Evolutionary conservation across 768 basidiomycete species (phyloP), one percentile per base, ranked within the genome.

Genomic region (Tephrocybe sp.): DNA sequence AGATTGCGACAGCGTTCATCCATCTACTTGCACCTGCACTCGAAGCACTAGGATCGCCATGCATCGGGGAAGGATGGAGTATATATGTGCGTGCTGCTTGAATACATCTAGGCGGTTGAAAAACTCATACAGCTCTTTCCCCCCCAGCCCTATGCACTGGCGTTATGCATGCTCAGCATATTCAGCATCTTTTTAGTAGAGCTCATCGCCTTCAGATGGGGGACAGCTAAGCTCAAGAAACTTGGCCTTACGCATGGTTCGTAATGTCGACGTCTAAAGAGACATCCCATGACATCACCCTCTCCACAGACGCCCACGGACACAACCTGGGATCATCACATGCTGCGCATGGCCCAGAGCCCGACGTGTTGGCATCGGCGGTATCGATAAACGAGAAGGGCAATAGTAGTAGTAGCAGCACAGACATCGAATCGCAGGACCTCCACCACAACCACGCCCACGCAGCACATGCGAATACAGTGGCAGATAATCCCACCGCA

Each of bases 1-100:
- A 91, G 88, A 86, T 97, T 51, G 91, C 91, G 1, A 95, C 93
- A 7, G 86, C 89, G 3, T 95, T 91, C 64, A 89, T 91, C 25
- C 90, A 93, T 65, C 76, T 95, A 0, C 72, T 95, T 7, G 68
- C 78, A 7, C 87, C 94, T 1, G 94, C 82, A 0, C 69, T 91
- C 41, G 80, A 80, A 10, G 88, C 79, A 30, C 74, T 98, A 3
- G 66, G 71, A 18, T 87, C 84, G 0, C 69, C 76, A 8, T 97
- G 94, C 64, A 72, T 97, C 19, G 60, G 75, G 0, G 67, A 77
- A 3, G 79, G 66, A 27, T 98, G 95, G 94, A 62, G 60, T 0
- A 66, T 71, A 50, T 97, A 94, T 63, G 91, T 92, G 59, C 58
- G 86, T 75, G 15, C 29, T 23, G 10, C 2, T 11, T 8, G 23